Evolutionary conservation across 352 stramenopile species (phyloP), one percentile per base, ranked within the genome.

Genomic region (Globisporangium cederbergense): DNA sequence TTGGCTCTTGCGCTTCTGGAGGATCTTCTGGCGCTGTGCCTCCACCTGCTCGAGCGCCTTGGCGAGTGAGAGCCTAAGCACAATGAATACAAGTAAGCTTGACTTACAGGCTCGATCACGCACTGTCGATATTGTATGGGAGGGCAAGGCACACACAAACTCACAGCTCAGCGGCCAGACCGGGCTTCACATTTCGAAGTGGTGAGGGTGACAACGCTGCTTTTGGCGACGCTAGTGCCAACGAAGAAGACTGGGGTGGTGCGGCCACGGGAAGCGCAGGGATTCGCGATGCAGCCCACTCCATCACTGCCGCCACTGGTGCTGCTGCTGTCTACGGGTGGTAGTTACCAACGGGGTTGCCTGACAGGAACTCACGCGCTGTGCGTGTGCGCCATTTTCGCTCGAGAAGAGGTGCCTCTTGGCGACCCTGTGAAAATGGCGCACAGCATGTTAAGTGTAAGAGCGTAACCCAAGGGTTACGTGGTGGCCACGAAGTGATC

Each of bases 31-130:
- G 16, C 70, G 66, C 43, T 81, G 74, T n/a, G 60, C 30, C 38
- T 73, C 76, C 38, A 81, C 74, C 52, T 74, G 55, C 56, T 80
- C 66, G 30, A 83, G 49, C 18, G 73, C 73, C 60, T 54, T 78
- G 42, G 71, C 62, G 10, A 83, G 54, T 54, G 72, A 67, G 25
- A 83, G 36, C 25, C 76, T 83, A 50, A 30, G 7, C 5, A 50
- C 0, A 64, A 46, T 5, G 18, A 36, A 55, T 11, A 38, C 43
- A 8, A 14, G 4, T 28, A 28, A 28, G 25, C 1, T 28, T 28
- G 25, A 28, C 25, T 34, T 22, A 32, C 22, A 36, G 38, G 3
- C 3, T 7, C 30, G 49, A 4, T 3, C 54, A 11, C 18, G 13
- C 11, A 28, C 2, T 11, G 11, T 40, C 8, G 34, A 40, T 3